A percentile compares a stretch with the other conserved stretches of the same genome.
phyloP scores from a whole-genome alignment of 208 protist species.

The Crithidia fasciculata region DNA sequence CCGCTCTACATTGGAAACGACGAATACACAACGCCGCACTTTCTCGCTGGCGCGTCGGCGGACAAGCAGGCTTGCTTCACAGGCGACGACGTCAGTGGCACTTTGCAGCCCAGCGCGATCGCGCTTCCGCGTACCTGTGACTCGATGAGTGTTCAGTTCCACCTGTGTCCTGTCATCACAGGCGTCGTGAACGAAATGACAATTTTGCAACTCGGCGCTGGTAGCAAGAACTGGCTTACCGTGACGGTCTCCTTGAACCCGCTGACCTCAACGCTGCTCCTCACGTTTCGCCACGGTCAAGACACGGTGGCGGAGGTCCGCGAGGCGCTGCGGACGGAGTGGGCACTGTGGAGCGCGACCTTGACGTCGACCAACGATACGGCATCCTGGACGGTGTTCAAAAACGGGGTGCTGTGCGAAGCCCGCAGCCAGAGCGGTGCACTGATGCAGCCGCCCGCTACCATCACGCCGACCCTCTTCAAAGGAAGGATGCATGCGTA shows the following conservation, averaged over 20 bases:
- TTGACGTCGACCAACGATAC: conserved; percentile 60
- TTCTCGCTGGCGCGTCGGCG: conserved; percentile 30
- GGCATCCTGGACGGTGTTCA: conserved; percentile 76
- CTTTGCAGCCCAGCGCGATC: conserved; percentile 41
- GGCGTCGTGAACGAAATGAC: conserved; percentile 42
- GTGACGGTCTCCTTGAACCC: conserved; percentile 54
- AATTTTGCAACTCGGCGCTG: conserved; percentile 47
- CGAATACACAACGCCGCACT: conserved; percentile 55
- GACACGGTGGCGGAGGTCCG: conserved; percentile 70
- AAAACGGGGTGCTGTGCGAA: conserved; percentile 63
- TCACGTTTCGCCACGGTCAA: conserved; percentile 71
- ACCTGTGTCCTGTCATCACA: conserved; percentile 45
- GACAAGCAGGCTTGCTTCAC: conserved; percentile 34
- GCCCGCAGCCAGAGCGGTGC: conserved; percentile 46
- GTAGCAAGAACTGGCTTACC: conserved; percentile 62
- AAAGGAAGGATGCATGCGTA: conserved; percentile 36
- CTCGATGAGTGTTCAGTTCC: conserved; percentile 84
- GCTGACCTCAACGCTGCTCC: conserved; percentile 42
- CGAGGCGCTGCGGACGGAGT: conserved; percentile 58
- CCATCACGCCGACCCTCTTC: conserved; percentile 19
- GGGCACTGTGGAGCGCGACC: conserved; percentile 81
- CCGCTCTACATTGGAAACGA: conserved; percentile 56
- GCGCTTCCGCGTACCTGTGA: conserved; percentile 60
- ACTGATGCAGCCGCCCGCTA: conserved; percentile 41
- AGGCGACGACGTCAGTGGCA: conserved; percentile 44